Evolutionary conservation across 2,329 filamentous ascomycete genomes (phyloP), one percentile per base, ranked within the genome.

Genomic region (Monosporascus sp.): DNA sequence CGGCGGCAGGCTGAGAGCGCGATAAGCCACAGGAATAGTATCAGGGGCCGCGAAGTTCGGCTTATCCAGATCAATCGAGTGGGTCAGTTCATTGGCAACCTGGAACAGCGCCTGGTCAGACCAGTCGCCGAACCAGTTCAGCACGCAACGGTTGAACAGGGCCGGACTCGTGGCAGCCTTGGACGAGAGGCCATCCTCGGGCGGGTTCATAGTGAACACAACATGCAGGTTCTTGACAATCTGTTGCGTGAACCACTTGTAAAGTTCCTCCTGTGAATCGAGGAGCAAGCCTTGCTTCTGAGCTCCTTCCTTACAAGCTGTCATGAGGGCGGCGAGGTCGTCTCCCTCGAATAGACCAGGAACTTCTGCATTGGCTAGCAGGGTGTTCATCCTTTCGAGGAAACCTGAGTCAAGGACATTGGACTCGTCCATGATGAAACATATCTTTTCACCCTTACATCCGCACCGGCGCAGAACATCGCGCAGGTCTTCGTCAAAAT

Each of bases 111-210:
- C 95, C 74, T 99, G 94, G 70, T 99, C 94, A 50, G 94, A 99
- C 94, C 94, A 99, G 73, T 99, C 94, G 59, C 94, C 94, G 69
- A 99, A 97, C 94, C 94, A 99, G 74, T 99, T 99, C 62, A 99
- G 86, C 48, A 99, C 94, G 68, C 94, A 99, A 80, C 94, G 88
- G 77, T 99, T 99, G 86, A 99, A 99, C 65, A 99, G 75, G 41
- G 94, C 94, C 55, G 94, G 94, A 81, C 91, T 97, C 3, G 95
- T 99, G 27, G 94, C 95, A 52, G 94, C 94, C 76, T 97, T 97
- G 34, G 91, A 96, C 2, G 90, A 94, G 8, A 99, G 76, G 0
- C 94, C 93, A 62, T 94, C 94, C 67, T 97, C 90, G 0, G 94
- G 95, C 15, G 94, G 94, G 71, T 99, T 99, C 94, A 99, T 99